Evolutionary conservation across 2,329 filamentous ascomycete genomes (phyloP), one percentile per base, ranked within the genome.

Genomic region (Leptographium flavum): DNA sequence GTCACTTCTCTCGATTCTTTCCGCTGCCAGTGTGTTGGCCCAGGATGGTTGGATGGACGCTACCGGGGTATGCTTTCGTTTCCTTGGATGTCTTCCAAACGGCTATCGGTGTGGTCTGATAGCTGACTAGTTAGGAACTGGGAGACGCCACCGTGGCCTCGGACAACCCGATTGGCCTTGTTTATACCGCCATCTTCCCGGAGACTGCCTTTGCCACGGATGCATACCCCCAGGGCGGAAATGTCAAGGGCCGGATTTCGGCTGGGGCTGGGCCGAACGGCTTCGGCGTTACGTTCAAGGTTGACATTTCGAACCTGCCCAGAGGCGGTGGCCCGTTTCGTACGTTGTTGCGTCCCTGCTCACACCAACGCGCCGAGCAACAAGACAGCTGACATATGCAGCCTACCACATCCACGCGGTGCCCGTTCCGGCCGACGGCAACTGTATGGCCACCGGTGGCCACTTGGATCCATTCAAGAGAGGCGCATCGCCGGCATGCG

Each of bases 391-490:
- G 17, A 14, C 43, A 45, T 13, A 56, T 45, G 5, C 47, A 83
- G 81, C 67, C 48, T 88, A 87, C 65, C 83, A 88, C 59, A 66
- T 90, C 52, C 84, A 90, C 61, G 73, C 70, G 43, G 55, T 66
- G 17, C 75, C 77, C 9, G 79, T 87, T 11, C 73, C 78, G 5
- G 60, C 58, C 22, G 63, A 77, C 50, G 83, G 83, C 52, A 85
- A 87, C 70, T 90, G 84, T 68, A 81, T 74, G 42, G 60, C 61
- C 5, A 80, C 84, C 1, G 66, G 74, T 4, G 74, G 67, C 2
- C 84, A 90, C 56, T 71, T 87, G 13, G 82, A 88, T 56, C 83
- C 84, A 17, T 84, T 71, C 59, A 58, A 68, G 42, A 79, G 81
- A 42, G 76, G 76, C 50, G 76, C 86, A 56, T 62, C 61, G 2